Percentiles rank a stretch among this genome's conserved stretches.
These are phyloP conservation scores for Immersiporthe knoxdaviesiana DNA, from an alignment of 2,329 filamentous ascomycete species.

Conservation along the genomic window DNA sequence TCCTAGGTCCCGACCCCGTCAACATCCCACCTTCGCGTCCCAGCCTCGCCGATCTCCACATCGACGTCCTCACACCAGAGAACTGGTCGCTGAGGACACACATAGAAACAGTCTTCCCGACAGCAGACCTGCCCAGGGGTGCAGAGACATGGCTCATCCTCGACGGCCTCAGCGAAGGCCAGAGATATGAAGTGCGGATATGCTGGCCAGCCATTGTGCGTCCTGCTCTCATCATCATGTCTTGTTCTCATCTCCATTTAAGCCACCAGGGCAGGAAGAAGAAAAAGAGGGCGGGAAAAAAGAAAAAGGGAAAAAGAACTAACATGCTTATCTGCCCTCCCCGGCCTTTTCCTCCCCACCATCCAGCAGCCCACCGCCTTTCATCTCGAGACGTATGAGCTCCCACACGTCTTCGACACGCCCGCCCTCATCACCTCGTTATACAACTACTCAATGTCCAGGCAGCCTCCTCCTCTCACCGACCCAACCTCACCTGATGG, in stretches of 20 bases:
- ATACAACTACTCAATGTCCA: constrained; percentile 60
- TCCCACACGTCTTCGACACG: constrained; percentile 63
- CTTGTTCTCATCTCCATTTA: not conserved
- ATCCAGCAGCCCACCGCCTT: constrained; percentile 84
- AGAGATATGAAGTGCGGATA: constrained; percentile 86
- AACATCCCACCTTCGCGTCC: constrained; percentile 59
- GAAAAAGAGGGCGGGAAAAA: not conserved
- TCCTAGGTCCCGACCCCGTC: constrained; percentile 68
- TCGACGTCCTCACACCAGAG: constrained; percentile 66
- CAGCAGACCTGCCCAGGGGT: constrained; percentile 54
- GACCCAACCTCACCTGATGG: constrained; percentile 7
- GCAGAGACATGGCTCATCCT: constrained; percentile 79
- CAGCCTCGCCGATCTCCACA: constrained; percentile 61
- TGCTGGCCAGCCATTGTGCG: constrained; percentile 93
- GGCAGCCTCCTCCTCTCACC: constrained; percentile 39
- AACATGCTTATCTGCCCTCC: constrained; percentile 23
- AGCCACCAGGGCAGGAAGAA: not conserved
- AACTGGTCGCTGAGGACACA: constrained; percentile 61
- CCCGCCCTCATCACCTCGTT: constrained; percentile 68
- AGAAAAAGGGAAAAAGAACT: not conserved
- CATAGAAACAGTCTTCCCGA: constrained; percentile 71
- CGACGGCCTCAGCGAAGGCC: constrained; percentile 67
- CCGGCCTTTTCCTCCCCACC: constrained; percentile 14
- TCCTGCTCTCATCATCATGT: constrained; percentile 32
- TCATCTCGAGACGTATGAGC: constrained; percentile 65